Evolutionary conservation across 1,284 basidiomycete genomes (phyloP).

Genomic region (Melampsora occidentalis): DNA sequence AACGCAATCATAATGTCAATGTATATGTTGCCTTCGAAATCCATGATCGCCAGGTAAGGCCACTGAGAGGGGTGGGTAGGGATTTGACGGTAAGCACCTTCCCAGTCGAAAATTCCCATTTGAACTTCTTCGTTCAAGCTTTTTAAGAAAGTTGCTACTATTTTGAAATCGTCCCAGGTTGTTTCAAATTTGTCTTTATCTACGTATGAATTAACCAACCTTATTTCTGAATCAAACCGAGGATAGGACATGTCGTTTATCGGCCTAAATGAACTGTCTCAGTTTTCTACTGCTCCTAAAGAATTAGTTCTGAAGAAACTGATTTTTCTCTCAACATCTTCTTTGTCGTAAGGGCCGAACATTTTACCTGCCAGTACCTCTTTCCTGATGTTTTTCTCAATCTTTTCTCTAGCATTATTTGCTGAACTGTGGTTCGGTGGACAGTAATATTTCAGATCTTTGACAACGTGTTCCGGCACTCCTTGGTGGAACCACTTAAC

Average conservation of each 20-base stretch:
- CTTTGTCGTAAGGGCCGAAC: too few species aligned
- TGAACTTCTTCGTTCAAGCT: not conserved
- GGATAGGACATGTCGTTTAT: too few species aligned
- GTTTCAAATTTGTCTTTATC: too few species aligned
- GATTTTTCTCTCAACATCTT: too few species aligned
- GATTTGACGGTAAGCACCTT: not conserved
- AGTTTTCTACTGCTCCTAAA: too few species aligned
- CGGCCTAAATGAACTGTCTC: too few species aligned
- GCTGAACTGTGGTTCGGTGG: too few species aligned
- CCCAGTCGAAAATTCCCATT: constrained; percentile 18
- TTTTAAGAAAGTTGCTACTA: not conserved
- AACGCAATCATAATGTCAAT: not conserved
- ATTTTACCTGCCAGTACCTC: too few species aligned
- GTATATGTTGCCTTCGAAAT: not conserved
- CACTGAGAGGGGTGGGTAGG: not conserved
- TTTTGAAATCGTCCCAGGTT: not conserved
- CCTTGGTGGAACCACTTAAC: not conserved
- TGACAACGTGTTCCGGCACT: too few species aligned
- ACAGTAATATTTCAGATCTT: too few species aligned
- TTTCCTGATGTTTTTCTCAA: too few species aligned
- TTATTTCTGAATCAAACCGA: not conserved
- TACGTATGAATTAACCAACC: constrained; percentile 16
- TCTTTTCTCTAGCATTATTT: too few species aligned
- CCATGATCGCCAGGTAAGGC: not conserved
- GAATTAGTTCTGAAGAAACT: constrained; percentile 1